Percentiles rank a stretch among this genome's conserved stretches.
These are phyloP conservation scores for Hirsutella thompsonii DNA, from an alignment of 2,329 filamentous ascomycete species.

Conservation along the genomic window DNA sequence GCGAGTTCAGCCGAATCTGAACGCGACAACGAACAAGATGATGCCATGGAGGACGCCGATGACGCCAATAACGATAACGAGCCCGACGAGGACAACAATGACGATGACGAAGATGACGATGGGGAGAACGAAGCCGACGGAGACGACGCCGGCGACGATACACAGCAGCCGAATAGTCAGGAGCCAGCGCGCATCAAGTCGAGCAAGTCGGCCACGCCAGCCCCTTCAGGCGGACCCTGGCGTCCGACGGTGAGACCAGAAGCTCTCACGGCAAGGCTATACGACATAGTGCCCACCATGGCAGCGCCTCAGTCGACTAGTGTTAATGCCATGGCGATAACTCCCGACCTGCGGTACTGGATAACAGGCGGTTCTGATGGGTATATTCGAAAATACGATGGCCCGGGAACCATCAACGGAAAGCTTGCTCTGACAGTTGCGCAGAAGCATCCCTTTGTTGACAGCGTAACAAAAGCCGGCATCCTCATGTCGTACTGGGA, in stretches of 20 bases:
- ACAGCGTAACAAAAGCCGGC: constrained; percentile 91
- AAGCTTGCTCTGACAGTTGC: constrained; percentile 90
- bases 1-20: constrained; percentile 20
- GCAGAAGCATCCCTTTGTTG: constrained; percentile 91
- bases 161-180: constrained; percentile 11
- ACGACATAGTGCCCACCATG: constrained; percentile 95
- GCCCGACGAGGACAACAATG: constrained; percentile 24
- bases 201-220: constrained; percentile 16
- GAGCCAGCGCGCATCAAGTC: constrained; percentile 7
- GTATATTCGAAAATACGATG: constrained; percentile 95
- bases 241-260: constrained; percentile 61
- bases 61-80: constrained; percentile 24
- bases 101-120: constrained; percentile 20
- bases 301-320: constrained; percentile 92
- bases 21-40: constrained; percentile 35
- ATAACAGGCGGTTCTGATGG: constrained; percentile 90
- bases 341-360: constrained; percentile 88
- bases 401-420: constrained; percentile 85
- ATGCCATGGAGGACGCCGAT: constrained; percentile 41
- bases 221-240: constrained; percentile 9
- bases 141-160: constrained; percentile 20
- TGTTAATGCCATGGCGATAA: constrained; percentile 84
- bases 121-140: constrained; percentile 27
- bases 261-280: constrained; percentile 64
- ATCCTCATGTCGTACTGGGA: constrained; percentile 97